Evolutionary conservation across 2,329 filamentous ascomycete genomes (phyloP).

Genomic region (Cadophora malorum): DNA sequence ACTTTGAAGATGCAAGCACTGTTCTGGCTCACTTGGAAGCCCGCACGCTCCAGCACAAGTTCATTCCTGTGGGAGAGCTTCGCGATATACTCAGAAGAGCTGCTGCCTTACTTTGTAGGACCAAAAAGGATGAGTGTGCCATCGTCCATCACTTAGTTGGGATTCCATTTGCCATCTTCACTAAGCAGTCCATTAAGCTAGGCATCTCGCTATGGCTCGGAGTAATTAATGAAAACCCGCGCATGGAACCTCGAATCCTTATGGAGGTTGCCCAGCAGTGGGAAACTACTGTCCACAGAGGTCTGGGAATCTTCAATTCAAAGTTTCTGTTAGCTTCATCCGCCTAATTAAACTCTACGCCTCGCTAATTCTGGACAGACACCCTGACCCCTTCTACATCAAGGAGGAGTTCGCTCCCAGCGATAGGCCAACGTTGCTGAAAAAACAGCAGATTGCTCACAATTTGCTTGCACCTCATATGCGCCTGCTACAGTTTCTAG

Average conservation of each 20-base stretch:
- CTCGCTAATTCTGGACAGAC: slow-evolving; percentile 52
- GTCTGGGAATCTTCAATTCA: slow-evolving; percentile 81
- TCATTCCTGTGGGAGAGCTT: slow-evolving; percentile 75
- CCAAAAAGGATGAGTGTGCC: slow-evolving; percentile 74
- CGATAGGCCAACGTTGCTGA: slow-evolving; percentile 76
- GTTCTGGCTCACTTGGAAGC: slow-evolving; percentile 76
- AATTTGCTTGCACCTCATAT: slow-evolving; percentile 87
- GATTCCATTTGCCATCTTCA: slow-evolving; percentile 92
- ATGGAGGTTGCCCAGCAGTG: slow-evolving; percentile 89
- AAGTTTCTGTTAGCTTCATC: slow-evolving; percentile 64
- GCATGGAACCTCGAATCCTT: slow-evolving; percentile 84
- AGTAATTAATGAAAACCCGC: slow-evolving; percentile 93
- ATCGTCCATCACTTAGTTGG: slow-evolving; percentile 87
- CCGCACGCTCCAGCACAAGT: slow-evolving; percentile 71
- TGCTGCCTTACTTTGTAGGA: slow-evolving; percentile 84
- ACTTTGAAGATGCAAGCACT: slow-evolving; percentile 64
- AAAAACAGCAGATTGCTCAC: slow-evolving; percentile 79
- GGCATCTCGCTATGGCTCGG: slow-evolving; percentile 96
- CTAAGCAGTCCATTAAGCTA: slow-evolving; percentile 92
- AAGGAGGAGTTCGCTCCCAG: slow-evolving; percentile 94
- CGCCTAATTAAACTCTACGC: no score
- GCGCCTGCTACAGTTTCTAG: slow-evolving; percentile 84
- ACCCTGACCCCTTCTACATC: slow-evolving; percentile 86
- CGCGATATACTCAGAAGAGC: slow-evolving; percentile 84
- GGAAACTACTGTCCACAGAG: slow-evolving; percentile 81